phyloP scores from a whole-genome alignment of 2,329 filamentous ascomycete genomes.

The Thielaviopsis ethacetica region DNA sequence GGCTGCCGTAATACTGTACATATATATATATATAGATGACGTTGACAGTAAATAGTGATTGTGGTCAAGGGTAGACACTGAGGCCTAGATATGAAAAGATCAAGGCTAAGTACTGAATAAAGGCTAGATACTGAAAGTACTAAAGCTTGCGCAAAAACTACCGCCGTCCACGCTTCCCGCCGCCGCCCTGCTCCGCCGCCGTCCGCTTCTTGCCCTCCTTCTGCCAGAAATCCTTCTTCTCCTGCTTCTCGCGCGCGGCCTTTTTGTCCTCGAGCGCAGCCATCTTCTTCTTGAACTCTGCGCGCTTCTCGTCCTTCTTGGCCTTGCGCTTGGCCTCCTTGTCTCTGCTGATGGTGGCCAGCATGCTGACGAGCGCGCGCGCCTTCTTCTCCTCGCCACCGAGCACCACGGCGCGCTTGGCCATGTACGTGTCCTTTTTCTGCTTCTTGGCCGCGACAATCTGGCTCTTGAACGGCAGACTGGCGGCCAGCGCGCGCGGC shows the following conservation, averaged over 20 bases:
- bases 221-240: constrained; percentile 85
- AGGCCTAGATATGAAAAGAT: too few relatives aligned
- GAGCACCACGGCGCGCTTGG: constrained; percentile 84
- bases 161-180: constrained; percentile 18
- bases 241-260: constrained; percentile 69
- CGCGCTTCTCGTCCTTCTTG: constrained; percentile 78
- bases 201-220: constrained; percentile 64
- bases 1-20: too few relatives aligned
- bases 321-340: constrained; percentile 66
- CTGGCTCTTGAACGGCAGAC: constrained; percentile 85
- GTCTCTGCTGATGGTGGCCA: constrained; percentile 79
- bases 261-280: constrained; percentile 73
- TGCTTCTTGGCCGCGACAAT: constrained; percentile 69
- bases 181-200: constrained; percentile 24
- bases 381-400: constrained; percentile 80
- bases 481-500: constrained; percentile 63
- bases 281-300: constrained; percentile 68
- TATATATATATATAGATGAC: too few relatives aligned
- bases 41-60: too few relatives aligned
- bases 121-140: not conserved
- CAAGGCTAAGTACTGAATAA: not conserved
- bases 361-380: constrained; percentile 77
- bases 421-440: constrained; percentile 71
- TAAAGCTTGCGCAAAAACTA: not conserved
- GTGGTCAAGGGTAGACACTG: too few relatives aligned